These are phyloP conservation scores for Oenanthe sinensis DNA, from an alignment of 129 eudicot species.

Conservation along the genomic window DNA sequence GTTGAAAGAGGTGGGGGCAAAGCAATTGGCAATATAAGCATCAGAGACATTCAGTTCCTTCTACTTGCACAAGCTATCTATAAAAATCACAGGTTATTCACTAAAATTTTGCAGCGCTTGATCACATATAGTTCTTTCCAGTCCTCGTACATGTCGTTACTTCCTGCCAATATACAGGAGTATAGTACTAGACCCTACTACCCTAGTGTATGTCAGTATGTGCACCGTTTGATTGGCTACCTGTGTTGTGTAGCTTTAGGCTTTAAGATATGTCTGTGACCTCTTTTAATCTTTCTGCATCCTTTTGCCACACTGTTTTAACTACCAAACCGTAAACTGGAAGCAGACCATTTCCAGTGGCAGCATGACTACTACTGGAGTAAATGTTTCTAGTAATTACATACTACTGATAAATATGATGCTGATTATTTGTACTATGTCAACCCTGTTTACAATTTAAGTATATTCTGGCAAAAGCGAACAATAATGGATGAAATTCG, in stretches of 20 bases:
- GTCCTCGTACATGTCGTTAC: too few relatives aligned
- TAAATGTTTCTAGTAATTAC: background rate
- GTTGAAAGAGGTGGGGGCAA: slow-evolving; percentile 43
- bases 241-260: too few relatives aligned
- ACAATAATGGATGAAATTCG: background rate
- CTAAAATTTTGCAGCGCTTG: background rate
- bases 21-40: slow-evolving; percentile 52
- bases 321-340: background rate
- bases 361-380: background rate
- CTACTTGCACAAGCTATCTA: slow-evolving; percentile 78
- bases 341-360: background rate
- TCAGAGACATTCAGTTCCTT: slow-evolving; percentile 56
- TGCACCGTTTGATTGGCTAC: too few relatives aligned
- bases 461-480: background rate
- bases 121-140: background rate
- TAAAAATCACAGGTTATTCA: slow-evolving; percentile 63
- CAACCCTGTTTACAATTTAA: too few relatives aligned
- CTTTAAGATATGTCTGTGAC: too few relatives aligned
- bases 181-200: too few relatives aligned
- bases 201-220: background rate
- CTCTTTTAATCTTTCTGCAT: too few relatives aligned
- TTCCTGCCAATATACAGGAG: background rate
- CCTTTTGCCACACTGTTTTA: too few relatives aligned
- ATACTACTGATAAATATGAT: background rate
- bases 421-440: background rate